A percentile compares a stretch with the other conserved stretches of the same genome.
Conservation (phyloP, 257 asterid species). For the Verbena officinalis region DNA sequence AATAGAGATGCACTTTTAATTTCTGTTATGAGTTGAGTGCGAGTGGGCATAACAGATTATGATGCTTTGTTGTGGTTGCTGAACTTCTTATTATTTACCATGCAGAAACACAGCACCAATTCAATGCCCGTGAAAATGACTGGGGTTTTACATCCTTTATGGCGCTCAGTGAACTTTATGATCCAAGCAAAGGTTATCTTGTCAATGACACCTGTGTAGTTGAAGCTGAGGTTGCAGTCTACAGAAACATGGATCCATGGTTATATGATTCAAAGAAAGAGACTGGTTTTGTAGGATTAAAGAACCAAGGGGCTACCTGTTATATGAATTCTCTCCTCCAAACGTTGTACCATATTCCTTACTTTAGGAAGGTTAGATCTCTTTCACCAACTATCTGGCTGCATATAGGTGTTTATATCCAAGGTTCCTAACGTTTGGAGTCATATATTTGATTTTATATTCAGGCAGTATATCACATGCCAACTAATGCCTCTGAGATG, state of each 20-base stretch:
- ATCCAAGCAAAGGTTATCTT: constrained; percentile 49
- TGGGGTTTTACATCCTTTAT: constrained; percentile 61
- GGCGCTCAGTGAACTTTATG: constrained; percentile 45
- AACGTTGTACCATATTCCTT: constrained; percentile 56
- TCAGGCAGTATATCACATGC: constrained; percentile 58
- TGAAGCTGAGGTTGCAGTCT: constrained; percentile 50
- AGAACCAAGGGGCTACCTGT: constrained; percentile 60
- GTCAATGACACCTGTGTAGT: constrained; percentile 44
- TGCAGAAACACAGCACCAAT: constrained; percentile 51
- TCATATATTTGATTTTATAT: constrained; percentile 23
- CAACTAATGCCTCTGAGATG: constrained; percentile 43
- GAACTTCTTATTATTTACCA: constrained; percentile 21
- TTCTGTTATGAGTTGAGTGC: constrained; percentile 2
- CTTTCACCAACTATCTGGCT: constrained; percentile 8
- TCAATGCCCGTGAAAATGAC: constrained; percentile 54
- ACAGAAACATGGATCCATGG: constrained; percentile 37
- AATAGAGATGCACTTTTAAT: background rate
- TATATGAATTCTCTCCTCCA: constrained; percentile 65
- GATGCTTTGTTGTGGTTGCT: constrained; percentile 10
- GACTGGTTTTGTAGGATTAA: constrained; percentile 56
- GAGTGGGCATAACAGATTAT: constrained; percentile 6
- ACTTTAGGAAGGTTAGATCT: constrained; percentile 54
- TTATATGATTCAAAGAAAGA: constrained; percentile 50
- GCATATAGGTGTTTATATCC: constrained; percentile 19
- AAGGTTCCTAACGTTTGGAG: constrained; percentile 23